Percentiles rank a stretch among this genome's conserved stretches.
Conservation (phyloP, 1,139 yeast species). For the Magnusiomyces suaveolens region DNA sequence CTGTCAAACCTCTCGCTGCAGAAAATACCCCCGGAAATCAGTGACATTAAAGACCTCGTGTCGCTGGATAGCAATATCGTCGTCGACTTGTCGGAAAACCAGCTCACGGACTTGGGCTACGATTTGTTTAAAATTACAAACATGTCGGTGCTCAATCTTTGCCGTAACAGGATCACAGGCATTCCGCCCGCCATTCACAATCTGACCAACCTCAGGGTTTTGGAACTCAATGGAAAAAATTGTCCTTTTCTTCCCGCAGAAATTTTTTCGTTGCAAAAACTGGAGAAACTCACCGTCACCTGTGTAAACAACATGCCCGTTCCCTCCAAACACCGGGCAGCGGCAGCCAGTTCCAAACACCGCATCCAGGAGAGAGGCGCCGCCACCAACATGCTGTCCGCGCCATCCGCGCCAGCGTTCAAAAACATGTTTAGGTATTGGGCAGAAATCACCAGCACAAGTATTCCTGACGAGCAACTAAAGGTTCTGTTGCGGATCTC, state of each 20-base stretch:
- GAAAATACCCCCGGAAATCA: conserved; percentile 5
- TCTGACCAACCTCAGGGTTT: conserved; percentile 43
- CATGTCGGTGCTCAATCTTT: conserved; percentile 40
- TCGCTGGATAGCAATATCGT: not conserved
- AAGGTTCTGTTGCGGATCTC: not conserved
- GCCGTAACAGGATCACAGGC: conserved; percentile 41
- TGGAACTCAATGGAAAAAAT: conserved; percentile 46
- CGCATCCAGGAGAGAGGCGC: not conserved
- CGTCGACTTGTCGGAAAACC: conserved; percentile 26
- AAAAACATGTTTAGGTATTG: not conserved
- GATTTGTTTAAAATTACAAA: conserved; percentile 27
- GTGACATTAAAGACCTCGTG: conserved; percentile 10
- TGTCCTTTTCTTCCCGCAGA: conserved; percentile 48
- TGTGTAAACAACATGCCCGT: not conserved
- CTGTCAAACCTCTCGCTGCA: not conserved
- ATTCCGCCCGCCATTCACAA: conserved; percentile 47
- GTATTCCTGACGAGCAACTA: not conserved
- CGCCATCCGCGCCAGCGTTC: not conserved
- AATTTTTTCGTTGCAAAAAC: conserved; percentile 37
- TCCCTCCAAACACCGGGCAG: not conserved
- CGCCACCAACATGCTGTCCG: not conserved
- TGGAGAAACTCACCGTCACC: conserved; percentile 39
- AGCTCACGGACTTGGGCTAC: conserved; percentile 21
- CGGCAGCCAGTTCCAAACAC: not conserved
- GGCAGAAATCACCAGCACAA: not conserved